Evolutionary conservation across 495 filamentous ascomycete genomes (phyloP).

Genomic region (Letharia columbiana): DNA sequence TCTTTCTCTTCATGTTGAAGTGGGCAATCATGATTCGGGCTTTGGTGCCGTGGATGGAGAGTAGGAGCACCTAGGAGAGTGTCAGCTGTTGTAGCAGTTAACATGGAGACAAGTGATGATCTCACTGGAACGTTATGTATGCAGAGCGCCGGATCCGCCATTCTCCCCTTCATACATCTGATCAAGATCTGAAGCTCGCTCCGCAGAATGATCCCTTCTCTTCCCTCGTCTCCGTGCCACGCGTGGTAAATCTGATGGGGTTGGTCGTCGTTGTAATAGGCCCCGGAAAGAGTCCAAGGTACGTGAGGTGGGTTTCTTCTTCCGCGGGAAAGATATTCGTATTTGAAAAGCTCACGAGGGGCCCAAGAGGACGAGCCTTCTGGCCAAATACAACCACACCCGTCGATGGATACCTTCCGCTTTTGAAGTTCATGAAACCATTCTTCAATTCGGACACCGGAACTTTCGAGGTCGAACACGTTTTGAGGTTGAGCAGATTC

Average conservation of each 20-base stretch:
- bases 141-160: background rate
- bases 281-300: background rate
- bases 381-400: background rate
- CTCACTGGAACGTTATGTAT: background rate
- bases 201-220: background rate
- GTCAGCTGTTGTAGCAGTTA: background rate
- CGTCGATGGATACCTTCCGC: background rate
- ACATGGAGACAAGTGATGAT: background rate
- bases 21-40: background rate
- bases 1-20: background rate
- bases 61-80: background rate
- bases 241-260: background rate
- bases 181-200: background rate
- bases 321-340: background rate
- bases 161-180: background rate
- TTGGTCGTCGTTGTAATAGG: background rate
- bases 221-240: background rate
- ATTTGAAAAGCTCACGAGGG: background rate
- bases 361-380: background rate
- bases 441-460: background rate
- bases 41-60: background rate
- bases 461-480: background rate
- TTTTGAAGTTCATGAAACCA: background rate
- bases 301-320: background rate
- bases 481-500: background rate